Percentiles rank a stretch among this genome's conserved stretches.
phyloP scores from a whole-genome alignment of 305 asterid species.

The Fraxinus sp. region DNA sequence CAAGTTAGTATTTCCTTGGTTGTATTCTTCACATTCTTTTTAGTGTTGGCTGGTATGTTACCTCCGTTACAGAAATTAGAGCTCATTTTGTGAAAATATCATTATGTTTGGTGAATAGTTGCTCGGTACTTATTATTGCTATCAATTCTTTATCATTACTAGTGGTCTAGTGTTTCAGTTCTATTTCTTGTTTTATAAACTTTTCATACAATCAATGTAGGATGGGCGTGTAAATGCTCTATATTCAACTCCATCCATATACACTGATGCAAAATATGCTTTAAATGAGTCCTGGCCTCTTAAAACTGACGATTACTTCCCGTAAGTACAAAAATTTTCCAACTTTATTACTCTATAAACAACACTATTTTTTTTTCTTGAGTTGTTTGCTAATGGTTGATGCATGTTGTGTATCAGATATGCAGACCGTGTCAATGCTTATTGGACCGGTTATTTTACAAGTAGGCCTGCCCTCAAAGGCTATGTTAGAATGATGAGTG shows the following conservation, averaged over 20 bases:
- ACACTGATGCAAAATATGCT: constrained; percentile 85
- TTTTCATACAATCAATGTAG: constrained; percentile 38
- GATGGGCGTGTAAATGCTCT: constrained; percentile 99
- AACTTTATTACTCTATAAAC: not conserved
- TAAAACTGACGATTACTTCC: constrained; percentile 83
- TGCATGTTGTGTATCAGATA: constrained; percentile 53
- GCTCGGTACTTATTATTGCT: constrained; percentile 4
- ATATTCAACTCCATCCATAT: constrained; percentile 88
- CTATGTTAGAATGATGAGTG: constrained; percentile 84
- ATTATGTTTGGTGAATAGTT: not conserved
- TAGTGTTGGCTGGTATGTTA: not conserved
- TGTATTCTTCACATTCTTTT: constrained; percentile 5
- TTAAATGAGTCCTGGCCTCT: constrained; percentile 91
- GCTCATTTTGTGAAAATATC: not conserved
- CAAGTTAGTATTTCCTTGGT: constrained; percentile 48
- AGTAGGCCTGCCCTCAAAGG: constrained; percentile 83
- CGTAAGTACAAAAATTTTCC: constrained; percentile 52
- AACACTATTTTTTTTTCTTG: not conserved
- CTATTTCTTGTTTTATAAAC: not conserved
- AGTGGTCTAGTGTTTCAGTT: not conserved
- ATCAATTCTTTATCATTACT: not conserved
- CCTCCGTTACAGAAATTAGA: not conserved
- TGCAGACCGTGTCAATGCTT: constrained; percentile 82
- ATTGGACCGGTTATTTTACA: constrained; percentile 97
- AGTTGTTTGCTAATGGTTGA: constrained; percentile 17